phyloP scores from a whole-genome alignment of 805 yeast species.

The Zygosaccharomyces gambellarensis region DNA sequence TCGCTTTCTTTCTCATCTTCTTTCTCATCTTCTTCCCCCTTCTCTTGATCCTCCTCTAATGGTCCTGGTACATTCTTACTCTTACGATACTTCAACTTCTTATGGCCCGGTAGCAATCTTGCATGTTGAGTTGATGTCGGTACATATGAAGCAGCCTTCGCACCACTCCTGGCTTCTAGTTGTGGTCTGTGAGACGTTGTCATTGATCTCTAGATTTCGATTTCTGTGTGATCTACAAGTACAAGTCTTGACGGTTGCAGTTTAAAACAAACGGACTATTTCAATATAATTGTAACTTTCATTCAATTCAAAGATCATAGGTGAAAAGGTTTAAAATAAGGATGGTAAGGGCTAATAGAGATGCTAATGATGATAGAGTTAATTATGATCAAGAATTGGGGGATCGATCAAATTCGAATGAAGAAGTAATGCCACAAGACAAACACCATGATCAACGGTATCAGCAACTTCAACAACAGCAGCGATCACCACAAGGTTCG shows the following conservation, averaged over 20 bases:
- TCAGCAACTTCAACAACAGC: not conserved
- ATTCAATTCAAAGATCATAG: not conserved
- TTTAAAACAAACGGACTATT: not conserved
- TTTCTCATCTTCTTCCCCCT: slow-evolving; percentile 39
- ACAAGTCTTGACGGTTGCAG: not conserved
- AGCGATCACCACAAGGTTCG: not conserved
- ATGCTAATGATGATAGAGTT: not conserved
- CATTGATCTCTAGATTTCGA: slow-evolving; percentile 35
- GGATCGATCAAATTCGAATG: not conserved
- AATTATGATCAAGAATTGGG: not conserved
- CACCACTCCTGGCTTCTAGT: slow-evolving; percentile 58
- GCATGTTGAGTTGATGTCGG: slow-evolving; percentile 49
- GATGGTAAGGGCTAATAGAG: not conserved
- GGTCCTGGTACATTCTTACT: slow-evolving; percentile 17
- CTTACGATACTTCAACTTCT: slow-evolving; percentile 46
- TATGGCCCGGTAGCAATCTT: slow-evolving; percentile 51
- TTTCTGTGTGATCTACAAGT: not conserved
- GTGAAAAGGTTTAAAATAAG: not conserved
- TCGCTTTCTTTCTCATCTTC: slow-evolving; percentile 35
- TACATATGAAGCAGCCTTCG: slow-evolving; percentile 35
- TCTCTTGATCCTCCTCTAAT: slow-evolving; percentile 10
- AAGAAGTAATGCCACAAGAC: not conserved
- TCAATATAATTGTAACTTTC: not conserved
- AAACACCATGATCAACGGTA: not conserved
- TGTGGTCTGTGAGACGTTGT: slow-evolving; percentile 70